Base-by-base conservation (phyloP, 768 basidiomycete species). In the Tylopilus intermedius region DNA sequence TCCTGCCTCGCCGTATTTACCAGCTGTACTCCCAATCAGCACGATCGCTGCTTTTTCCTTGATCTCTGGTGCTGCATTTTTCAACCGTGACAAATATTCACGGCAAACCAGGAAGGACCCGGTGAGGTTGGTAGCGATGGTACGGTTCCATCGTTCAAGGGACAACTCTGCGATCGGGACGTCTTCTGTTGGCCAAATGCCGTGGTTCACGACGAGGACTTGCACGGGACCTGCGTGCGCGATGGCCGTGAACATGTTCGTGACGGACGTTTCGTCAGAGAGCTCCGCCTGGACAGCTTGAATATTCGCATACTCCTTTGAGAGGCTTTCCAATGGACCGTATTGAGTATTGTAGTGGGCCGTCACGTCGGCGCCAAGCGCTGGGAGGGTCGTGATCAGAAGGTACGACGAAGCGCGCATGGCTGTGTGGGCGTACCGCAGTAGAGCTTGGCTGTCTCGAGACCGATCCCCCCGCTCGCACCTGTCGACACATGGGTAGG, bases 401-500 rank as follows among this genome's bases (percentile, higher is more conserved):
- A 1, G 18, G 21, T 5, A 11, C 2, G 2, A 42, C 5, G 24
- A 38, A n/a, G 32, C 4, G n/a, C 5, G 5, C 5, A 22, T 15
- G 2, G 22, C 9, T 0, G 15, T 0, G 1, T 10, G 47, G 27
- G 70, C 73, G 62, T 53, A 82, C 85, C 73, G 30, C 83, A 74
- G 62, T 82, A 89, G 0, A 78, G 62, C 11, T 72, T 72, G 14
- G 75, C 73, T 4, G 82, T 85, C 58, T 79, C 82, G 0, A 86
- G 71, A 8, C 88, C 88, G 33, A 90, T 89, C 1, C 85, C 87
- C 4, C 87, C 86, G 58, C 82, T 86, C 2, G 86, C 86, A 45
- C 88, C 88, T 83, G 63, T 45, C 15, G 26, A 48, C 45, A 26
- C 32, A 46, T 14, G 29, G 6, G 30, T 53, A 15, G 48, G 30